Evolutionary conservation across 345 rosid species (phyloP).

Genomic region (Populus pruinosa): DNA sequence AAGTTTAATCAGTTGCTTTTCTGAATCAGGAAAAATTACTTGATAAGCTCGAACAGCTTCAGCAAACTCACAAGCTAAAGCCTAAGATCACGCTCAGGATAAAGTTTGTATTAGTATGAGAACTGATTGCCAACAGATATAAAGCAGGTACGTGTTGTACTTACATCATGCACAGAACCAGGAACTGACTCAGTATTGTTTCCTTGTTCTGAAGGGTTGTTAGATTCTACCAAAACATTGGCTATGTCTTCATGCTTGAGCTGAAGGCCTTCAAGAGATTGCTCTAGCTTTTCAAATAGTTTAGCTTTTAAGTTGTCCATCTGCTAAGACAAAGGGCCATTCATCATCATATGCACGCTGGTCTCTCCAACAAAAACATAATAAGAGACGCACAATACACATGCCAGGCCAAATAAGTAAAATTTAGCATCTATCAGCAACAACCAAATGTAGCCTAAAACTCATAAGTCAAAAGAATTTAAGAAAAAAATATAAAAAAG

Average conservation of each 20-base stretch:
- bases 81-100: constrained; percentile 40
- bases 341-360: not conserved
- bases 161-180: constrained; percentile 60
- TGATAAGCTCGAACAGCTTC: constrained; percentile 90
- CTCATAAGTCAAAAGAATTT: not conserved
- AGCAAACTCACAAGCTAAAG: constrained; percentile 70
- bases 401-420: not conserved
- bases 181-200: constrained; percentile 29
- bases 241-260: constrained; percentile 49
- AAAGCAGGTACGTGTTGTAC: not conserved
- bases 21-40: constrained; percentile 95
- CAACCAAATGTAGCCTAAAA: not conserved
- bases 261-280: constrained; percentile 71
- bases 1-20: constrained; percentile 69
- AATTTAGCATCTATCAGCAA: not conserved
- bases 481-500: not conserved
- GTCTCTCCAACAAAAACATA: not conserved
- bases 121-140: not conserved
- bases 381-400: not conserved
- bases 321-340: constrained; percentile 32
- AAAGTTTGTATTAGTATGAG: constrained; percentile 8
- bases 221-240: constrained; percentile 34
- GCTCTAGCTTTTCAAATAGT: constrained; percentile 88
- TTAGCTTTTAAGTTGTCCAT: constrained; percentile 78
- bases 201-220: constrained; percentile 39